Evolutionary conservation across 768 basidiomycete species (phyloP).

Genomic region (Russula emetica): DNA sequence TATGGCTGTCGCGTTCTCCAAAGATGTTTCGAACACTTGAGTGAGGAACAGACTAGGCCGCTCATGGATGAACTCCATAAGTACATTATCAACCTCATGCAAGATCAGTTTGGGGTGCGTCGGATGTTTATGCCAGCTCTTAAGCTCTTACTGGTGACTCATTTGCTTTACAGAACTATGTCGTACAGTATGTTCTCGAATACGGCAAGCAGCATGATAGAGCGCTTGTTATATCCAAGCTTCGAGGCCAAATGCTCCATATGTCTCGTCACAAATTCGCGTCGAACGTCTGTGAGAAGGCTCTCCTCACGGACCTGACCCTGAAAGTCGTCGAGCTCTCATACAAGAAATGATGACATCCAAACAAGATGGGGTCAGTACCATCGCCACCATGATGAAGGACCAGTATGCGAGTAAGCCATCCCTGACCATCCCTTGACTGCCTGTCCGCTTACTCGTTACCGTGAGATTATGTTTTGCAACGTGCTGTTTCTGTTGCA

Average conservation of each 20-base stretch:
- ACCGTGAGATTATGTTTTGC: conserved; percentile 74
- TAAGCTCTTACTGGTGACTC: conserved; percentile 3
- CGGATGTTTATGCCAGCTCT: neutral
- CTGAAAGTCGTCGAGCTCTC: conserved; percentile 60
- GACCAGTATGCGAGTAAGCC: conserved; percentile 84
- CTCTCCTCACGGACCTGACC: conserved; percentile 61
- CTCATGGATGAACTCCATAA: conserved; percentile 81
- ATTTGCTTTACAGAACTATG: conserved; percentile 67
- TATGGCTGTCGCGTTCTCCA: conserved; percentile 96
- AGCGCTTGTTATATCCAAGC: conserved; percentile 55
- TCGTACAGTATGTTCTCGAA: conserved; percentile 89
- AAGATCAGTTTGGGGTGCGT: conserved; percentile 86
- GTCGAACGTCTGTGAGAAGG: conserved; percentile 95
- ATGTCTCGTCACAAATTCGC: conserved; percentile 90
- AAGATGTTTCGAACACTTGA: conserved; percentile 82
- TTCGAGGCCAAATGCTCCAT: conserved; percentile 72
- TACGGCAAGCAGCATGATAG: conserved; percentile 70
- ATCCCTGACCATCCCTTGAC: neutral
- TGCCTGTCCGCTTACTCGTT: conserved; percentile 9
- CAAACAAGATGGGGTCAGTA: conserved; percentile 60
- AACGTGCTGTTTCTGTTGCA: conserved; percentile 65
- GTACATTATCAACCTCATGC: conserved; percentile 67
- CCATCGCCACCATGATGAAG: conserved; percentile 71
- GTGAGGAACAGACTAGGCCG: conserved; percentile 58
- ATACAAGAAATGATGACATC: conserved; percentile 78